Evolutionary conservation across 2,329 filamentous ascomycete species (phyloP).

Genomic region (Sporothrix globosa): DNA sequence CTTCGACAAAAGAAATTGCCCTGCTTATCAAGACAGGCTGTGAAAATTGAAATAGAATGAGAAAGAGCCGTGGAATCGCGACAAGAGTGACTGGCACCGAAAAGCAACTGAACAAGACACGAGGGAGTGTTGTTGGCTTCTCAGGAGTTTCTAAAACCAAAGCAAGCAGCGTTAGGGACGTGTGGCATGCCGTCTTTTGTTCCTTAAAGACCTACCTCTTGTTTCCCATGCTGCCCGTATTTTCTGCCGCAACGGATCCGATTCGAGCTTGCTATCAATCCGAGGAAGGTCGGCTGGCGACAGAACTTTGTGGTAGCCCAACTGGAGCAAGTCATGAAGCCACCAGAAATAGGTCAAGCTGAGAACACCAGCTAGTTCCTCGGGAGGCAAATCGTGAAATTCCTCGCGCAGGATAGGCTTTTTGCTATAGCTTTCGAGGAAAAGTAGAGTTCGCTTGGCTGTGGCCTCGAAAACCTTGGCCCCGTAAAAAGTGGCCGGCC

Average conservation of each 20-base stretch:
- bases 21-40: slow-evolving; percentile 48
- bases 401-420: slow-evolving; percentile 29
- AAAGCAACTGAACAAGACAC: slow-evolving; percentile 42
- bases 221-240: slow-evolving; percentile 40
- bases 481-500: slow-evolving; percentile 40
- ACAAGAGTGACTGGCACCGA: slow-evolving; percentile 41
- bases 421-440: slow-evolving; percentile 38
- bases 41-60: slow-evolving; percentile 48
- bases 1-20: slow-evolving; percentile 42
- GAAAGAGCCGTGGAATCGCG: slow-evolving; percentile 45
- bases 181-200: background rate
- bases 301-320: slow-evolving; percentile 41
- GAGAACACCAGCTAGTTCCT: slow-evolving; percentile 40
- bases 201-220: slow-evolving; percentile 37
- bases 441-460: background rate
- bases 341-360: slow-evolving; percentile 42
- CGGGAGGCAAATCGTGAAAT: slow-evolving; percentile 37
- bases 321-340: slow-evolving; percentile 42
- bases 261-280: slow-evolving; percentile 38
- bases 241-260: slow-evolving; percentile 36
- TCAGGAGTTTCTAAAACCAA: slow-evolving; percentile 37
- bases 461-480: slow-evolving; percentile 7
- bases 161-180: background rate
- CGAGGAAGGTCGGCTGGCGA: slow-evolving; percentile 38
- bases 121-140: slow-evolving; percentile 40